Percentiles rank a stretch among this genome's conserved stretches.
phyloP scores from a whole-genome alignment of 495 filamentous ascomycete genomes.

The Penicillium robsamsonii region DNA sequence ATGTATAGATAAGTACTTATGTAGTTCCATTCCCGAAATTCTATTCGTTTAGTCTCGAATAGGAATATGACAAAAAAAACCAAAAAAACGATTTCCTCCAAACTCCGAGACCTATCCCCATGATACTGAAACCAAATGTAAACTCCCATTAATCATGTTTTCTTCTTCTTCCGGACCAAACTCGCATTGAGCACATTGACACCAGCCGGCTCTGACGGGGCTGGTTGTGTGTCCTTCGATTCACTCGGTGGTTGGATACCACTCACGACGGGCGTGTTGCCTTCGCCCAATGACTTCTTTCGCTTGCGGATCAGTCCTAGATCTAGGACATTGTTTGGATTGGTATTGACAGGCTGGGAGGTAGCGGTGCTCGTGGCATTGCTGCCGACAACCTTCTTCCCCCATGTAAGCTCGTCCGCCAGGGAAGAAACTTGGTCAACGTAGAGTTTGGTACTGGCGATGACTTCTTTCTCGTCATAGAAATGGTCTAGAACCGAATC shows the following conservation, averaged over 20 bases:
- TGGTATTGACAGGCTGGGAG: constrained; percentile 28
- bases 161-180: constrained; percentile 66
- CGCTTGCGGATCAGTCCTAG: constrained; percentile 54
- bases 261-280: constrained; percentile 13
- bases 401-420: constrained; percentile 55
- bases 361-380: constrained; percentile 20
- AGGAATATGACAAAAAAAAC: background rate
- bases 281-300: constrained; percentile 43
- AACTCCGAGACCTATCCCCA: background rate
- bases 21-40: background rate
- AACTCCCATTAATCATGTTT: constrained; percentile 29
- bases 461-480: constrained; percentile 64
- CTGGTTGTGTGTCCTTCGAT: constrained; percentile 30
- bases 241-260: constrained; percentile 12
- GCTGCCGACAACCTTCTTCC: constrained; percentile 52
- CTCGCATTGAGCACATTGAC: constrained; percentile 59
- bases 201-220: constrained; percentile 27
- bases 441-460: constrained; percentile 70
- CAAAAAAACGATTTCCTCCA: background rate
- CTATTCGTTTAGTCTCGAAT: background rate
- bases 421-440: constrained; percentile 57
- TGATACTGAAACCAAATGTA: background rate
- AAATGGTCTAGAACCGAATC: constrained; percentile 85
- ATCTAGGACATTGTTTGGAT: constrained; percentile 37
- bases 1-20: background rate